A percentile compares a stretch with the other conserved stretches of the same genome.
Conservation (phyloP, 768 basidiomycete species). For the Rhizopogon salebrosus region DNA sequence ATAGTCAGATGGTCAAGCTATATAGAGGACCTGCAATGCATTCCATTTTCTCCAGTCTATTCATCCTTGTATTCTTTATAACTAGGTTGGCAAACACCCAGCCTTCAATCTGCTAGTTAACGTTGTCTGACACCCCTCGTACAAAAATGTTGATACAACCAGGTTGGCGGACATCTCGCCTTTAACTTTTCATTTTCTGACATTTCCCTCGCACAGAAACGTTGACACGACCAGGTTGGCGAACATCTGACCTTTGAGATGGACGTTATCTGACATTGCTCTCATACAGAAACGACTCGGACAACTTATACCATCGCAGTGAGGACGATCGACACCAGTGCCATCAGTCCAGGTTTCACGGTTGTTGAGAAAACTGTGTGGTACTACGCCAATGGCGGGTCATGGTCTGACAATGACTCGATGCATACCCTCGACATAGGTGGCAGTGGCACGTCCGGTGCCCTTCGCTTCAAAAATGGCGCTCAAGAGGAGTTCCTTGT, state of each 20-base stretch:
- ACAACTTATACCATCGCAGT: background rate
- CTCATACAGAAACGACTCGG: background rate
- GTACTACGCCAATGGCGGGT: constrained; percentile 12
- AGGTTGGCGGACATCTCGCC: too few relatives aligned
- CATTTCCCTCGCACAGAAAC: too few relatives aligned
- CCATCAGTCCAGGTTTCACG: background rate
- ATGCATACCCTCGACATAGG: constrained; percentile 26
- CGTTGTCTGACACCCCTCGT: too few relatives aligned
- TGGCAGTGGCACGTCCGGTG: constrained; percentile 36
- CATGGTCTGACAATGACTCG: constrained; percentile 22
- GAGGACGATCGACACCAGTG: background rate
- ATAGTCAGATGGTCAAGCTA: too few relatives aligned
- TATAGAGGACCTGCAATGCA: background rate
- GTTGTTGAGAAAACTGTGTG: background rate
- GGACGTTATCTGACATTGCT: background rate
- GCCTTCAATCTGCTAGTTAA: too few relatives aligned
- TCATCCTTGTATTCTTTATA: too few relatives aligned
- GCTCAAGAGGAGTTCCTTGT: constrained; percentile 28
- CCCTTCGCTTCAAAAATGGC: constrained; percentile 26
- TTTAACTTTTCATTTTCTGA: too few relatives aligned
- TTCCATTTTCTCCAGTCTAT: background rate
- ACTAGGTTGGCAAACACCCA: too few relatives aligned
- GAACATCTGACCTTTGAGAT: background rate
- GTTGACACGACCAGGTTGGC: background rate
- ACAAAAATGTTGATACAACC: too few relatives aligned